Conservation (phyloP, 2,329 filamentous ascomycete genomes). For the Myriosclerotinia curreyana region DNA sequence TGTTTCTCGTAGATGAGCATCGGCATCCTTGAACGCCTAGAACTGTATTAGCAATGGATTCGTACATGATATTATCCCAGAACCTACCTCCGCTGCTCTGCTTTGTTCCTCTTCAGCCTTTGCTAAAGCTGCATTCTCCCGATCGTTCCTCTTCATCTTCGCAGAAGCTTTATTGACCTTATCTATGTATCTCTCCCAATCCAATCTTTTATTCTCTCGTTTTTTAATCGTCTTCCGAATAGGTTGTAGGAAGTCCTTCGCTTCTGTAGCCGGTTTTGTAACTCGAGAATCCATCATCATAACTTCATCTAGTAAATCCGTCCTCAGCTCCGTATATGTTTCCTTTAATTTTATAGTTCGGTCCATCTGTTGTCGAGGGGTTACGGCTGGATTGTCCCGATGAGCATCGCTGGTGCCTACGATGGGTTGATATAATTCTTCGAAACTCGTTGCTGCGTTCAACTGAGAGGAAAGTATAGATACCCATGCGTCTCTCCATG, state of each 20-base stretch:
- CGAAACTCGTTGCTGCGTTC: slow-evolving; percentile 63
- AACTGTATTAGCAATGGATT: slow-evolving; percentile 24
- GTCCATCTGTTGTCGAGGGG: slow-evolving; percentile 60
- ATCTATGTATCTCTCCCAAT: slow-evolving; percentile 75
- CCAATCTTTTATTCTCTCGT: slow-evolving; percentile 75
- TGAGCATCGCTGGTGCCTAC: slow-evolving; percentile 60
- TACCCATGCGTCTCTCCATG: slow-evolving; percentile 77
- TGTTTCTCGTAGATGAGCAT: slow-evolving; percentile 67
- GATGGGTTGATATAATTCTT: slow-evolving; percentile 74
- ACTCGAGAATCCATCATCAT: slow-evolving; percentile 67
- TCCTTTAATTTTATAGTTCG: slow-evolving; percentile 63
- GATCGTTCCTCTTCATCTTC: slow-evolving; percentile 67
- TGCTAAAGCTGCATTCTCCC: slow-evolving; percentile 67
- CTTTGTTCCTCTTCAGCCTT: slow-evolving; percentile 71
- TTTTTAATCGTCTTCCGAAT: slow-evolving; percentile 83
- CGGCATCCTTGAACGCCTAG: slow-evolving; percentile 70
- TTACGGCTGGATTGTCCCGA: slow-evolving; percentile 54
- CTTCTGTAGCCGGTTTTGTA: slow-evolving; percentile 65
- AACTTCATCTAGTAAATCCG: slow-evolving; percentile 69
- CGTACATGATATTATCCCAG: slow-evolving; percentile 22
- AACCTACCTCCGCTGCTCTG: slow-evolving; percentile 58
- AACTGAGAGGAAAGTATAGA: slow-evolving; percentile 68
- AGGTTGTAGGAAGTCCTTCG: slow-evolving; percentile 65
- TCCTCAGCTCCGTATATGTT: slow-evolving; percentile 67
- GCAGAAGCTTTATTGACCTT: slow-evolving; percentile 66